Conservation (phyloP, 371 early-diverging fungal genomes). For the Dichotomocladium elegans region DNA sequence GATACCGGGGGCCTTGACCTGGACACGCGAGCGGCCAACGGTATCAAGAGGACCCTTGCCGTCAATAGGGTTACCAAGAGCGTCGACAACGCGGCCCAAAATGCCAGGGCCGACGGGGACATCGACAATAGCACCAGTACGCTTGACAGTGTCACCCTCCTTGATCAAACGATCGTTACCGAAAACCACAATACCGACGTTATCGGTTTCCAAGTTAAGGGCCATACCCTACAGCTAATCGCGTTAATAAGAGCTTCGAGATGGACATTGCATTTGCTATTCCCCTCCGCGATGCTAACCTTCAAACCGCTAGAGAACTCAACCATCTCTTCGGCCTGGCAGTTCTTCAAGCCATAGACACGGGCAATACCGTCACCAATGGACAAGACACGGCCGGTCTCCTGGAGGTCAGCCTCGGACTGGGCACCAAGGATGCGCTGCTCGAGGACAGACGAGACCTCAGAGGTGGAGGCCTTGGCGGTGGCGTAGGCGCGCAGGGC, state of each 20-base stretch:
- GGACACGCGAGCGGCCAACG: constrained; percentile 90
- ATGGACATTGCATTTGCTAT: constrained; percentile 88
- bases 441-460: constrained; percentile 88
- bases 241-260: constrained; percentile 80
- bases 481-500: constrained; percentile 38
- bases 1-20: constrained; percentile 97
- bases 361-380: constrained; percentile 99
- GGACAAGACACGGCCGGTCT: constrained; percentile 95
- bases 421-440: constrained; percentile 85
- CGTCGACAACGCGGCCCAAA: constrained; percentile 95
- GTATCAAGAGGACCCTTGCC: constrained; percentile 98
- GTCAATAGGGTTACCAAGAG: constrained; percentile 96
- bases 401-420: constrained; percentile 81
- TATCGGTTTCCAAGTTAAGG: constrained; percentile 96
- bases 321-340: constrained; percentile 98
- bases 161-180: constrained; percentile 91
- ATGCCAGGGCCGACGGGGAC: constrained; percentile 90
- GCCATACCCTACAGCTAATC: constrained; percentile 80
- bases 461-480: constrained; percentile 61
- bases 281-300: constrained; percentile 47
- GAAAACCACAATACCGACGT: constrained; percentile 98
- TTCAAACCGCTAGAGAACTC: constrained; percentile 95
- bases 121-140: constrained; percentile 95
- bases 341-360: constrained; percentile 93
- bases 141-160: constrained; percentile 96